These are phyloP conservation scores for Neonectria hederae DNA, from an alignment of 2,329 filamentous ascomycete genomes.

Conservation along the genomic window DNA sequence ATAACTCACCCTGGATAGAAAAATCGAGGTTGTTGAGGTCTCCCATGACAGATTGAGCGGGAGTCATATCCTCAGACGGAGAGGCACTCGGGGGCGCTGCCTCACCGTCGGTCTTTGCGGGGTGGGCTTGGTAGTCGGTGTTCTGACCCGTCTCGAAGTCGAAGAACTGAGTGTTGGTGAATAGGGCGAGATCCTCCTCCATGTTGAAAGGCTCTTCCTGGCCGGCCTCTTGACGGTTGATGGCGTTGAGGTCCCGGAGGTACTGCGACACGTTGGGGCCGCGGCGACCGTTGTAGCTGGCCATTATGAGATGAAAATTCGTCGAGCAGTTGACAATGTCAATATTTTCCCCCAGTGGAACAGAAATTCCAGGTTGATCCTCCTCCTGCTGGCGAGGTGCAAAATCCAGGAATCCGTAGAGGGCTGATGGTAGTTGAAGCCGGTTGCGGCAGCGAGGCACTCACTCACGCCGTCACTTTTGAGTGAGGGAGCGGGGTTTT, in stretches of 20 bases:
- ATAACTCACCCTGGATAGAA: constrained; percentile 60
- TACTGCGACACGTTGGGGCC: constrained; percentile 91
- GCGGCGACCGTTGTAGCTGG: constrained; percentile 78
- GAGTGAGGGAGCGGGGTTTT: constrained; percentile 39
- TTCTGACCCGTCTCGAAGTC: constrained; percentile 76
- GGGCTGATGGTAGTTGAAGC: constrained; percentile 22
- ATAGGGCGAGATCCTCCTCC: constrained; percentile 79
- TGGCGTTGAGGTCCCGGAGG: constrained; percentile 83
- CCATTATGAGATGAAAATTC: constrained; percentile 59
- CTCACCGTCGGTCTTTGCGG: constrained; percentile 55
- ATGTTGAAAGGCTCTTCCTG: constrained; percentile 69
- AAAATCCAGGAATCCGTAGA: constrained; percentile 12
- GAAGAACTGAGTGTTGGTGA: constrained; percentile 85
- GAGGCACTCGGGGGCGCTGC: constrained; percentile 45
- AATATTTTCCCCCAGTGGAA: constrained; percentile 1
- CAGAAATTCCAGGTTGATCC: constrained; percentile 6
- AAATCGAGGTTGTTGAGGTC: constrained; percentile 62
- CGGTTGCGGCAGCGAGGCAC: constrained; percentile 13
- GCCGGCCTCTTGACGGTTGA: constrained; percentile 67
- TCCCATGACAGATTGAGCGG: constrained; percentile 53
- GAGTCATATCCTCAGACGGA: constrained; percentile 50
- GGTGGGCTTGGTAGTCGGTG: constrained; percentile 63
- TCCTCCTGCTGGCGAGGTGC: constrained; percentile 21
- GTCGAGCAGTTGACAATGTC: background rate
- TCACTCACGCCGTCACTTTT: constrained; percentile 13